These are phyloP conservation scores for Evernia prunastri DNA, from an alignment of 495 filamentous ascomycete genomes.

Conservation along the genomic window DNA sequence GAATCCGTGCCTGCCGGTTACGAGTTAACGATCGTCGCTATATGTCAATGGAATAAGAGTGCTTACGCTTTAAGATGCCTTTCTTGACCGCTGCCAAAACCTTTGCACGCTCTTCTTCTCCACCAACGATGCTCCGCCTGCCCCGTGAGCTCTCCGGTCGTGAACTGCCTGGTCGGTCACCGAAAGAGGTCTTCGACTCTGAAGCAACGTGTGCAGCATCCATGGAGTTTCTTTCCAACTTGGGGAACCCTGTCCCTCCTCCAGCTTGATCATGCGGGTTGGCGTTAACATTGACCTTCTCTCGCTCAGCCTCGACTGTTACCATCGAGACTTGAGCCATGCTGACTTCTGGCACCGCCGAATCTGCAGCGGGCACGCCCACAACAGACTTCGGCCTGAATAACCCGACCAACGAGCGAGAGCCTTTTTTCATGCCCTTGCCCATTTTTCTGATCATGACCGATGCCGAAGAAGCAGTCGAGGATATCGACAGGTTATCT, in stretches of 20 bases:
- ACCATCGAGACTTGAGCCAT: constrained; percentile 85
- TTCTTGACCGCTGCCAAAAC: constrained; percentile 84
- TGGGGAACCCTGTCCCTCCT: constrained; percentile 80
- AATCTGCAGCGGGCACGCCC: constrained; percentile 65
- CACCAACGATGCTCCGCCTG: constrained; percentile 83
- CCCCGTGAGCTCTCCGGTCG: constrained; percentile 38
- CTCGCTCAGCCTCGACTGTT: constrained; percentile 87
- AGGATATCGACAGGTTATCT: constrained; percentile 94
- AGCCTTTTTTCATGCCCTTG: constrained; percentile 89
- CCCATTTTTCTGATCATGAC: constrained; percentile 99
- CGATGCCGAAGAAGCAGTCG: constrained; percentile 94
- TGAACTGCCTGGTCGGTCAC: constrained; percentile 39
- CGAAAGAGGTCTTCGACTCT: constrained; percentile 38
- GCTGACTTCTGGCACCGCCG: constrained; percentile 53
- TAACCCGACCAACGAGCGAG: constrained; percentile 82
- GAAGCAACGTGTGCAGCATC: constrained; percentile 47
- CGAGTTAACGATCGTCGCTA: constrained; percentile 20
- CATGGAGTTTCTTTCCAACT: constrained; percentile 72
- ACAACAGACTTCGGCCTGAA: constrained; percentile 92
- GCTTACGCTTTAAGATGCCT: constrained; percentile 90
- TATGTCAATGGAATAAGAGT: background rate
- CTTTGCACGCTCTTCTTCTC: constrained; percentile 84
- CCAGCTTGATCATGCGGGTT: constrained; percentile 61
- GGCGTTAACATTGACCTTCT: constrained; percentile 71
- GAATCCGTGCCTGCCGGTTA: constrained; percentile 53